A percentile compares a stretch with the other conserved stretches of the same genome.
Conservation (phyloP, 768 basidiomycete genomes). For the Mycena kentingensis region DNA sequence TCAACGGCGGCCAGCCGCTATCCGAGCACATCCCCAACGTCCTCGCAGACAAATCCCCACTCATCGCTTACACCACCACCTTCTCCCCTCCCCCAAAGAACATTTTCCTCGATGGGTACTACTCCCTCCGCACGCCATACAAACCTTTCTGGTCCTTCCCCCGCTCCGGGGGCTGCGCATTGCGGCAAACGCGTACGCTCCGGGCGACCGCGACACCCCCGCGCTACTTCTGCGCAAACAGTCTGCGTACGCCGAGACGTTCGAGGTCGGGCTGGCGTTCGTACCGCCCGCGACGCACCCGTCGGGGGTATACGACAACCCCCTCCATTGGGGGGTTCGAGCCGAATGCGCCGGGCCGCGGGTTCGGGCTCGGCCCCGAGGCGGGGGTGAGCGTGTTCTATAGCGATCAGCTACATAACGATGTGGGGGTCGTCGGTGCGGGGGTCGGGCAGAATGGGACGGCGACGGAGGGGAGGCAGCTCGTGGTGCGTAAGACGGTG, state of each 20-base stretch:
- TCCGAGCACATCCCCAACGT: slow-evolving; percentile 32
- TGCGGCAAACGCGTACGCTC: slow-evolving; percentile 37
- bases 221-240: slow-evolving; percentile 42
- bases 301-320: slow-evolving; percentile 14
- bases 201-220: slow-evolving; percentile 40
- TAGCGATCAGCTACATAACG: slow-evolving; percentile 40
- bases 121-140: slow-evolving; percentile 42
- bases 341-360: background rate
- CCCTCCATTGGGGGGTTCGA: no score
- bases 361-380: slow-evolving; percentile 24
- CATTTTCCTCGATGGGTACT: slow-evolving; percentile 28
- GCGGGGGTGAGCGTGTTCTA: slow-evolving; percentile 41
- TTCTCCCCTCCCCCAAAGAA: slow-evolving; percentile 33
- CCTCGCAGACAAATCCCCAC: slow-evolving; percentile 31
- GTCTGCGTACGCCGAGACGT: slow-evolving; percentile 38
- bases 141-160: slow-evolving; percentile 38
- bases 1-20: slow-evolving; percentile 36
- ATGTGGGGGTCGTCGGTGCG: slow-evolving; percentile 35
- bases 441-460: slow-evolving; percentile 20
- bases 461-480: background rate
- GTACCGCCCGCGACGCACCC: slow-evolving; percentile 28
- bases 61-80: slow-evolving; percentile 29
- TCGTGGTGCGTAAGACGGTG: slow-evolving; percentile 33
- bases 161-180: slow-evolving; percentile 34
- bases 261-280: slow-evolving; percentile 40